These are phyloP conservation scores for Cutaneotrichosporon spelunceum DNA, from an alignment of 1,284 basidiomycete species.

Conservation along the genomic window DNA sequence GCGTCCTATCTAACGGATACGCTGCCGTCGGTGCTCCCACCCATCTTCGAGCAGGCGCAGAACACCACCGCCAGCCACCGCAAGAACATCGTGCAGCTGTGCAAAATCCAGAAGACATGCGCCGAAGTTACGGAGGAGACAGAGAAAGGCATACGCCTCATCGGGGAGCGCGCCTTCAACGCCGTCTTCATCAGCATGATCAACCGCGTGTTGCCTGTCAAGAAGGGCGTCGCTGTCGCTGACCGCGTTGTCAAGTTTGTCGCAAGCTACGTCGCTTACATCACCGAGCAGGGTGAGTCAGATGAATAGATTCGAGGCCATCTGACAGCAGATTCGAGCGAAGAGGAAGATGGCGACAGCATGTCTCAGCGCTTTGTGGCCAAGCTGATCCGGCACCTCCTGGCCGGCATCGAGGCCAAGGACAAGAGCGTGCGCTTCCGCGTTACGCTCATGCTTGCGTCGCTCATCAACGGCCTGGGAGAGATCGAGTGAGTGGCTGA, in stretches of 20 bases:
- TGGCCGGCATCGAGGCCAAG: conserved; percentile 81
- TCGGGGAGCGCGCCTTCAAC: conserved; percentile 79
- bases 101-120: conserved; percentile 74
- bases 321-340: conserved; percentile 42
- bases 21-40: conserved; percentile 53
- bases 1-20: conserved; percentile 40
- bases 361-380: conserved; percentile 69
- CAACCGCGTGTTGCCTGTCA: conserved; percentile 68
- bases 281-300: conserved; percentile 69
- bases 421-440: conserved; percentile 84
- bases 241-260: conserved; percentile 84
- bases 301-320: conserved; percentile 17
- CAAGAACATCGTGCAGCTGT: conserved; percentile 84
- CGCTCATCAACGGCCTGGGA: conserved; percentile 73
- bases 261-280: conserved; percentile 73
- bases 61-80: conserved; percentile 76
- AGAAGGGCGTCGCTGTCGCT: conserved; percentile 76
- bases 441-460: conserved; percentile 71
- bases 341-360: conserved; percentile 68
- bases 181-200: conserved; percentile 69
- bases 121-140: conserved; percentile 59
- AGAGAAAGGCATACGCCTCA: conserved; percentile 58
- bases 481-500: conserved; percentile 69
- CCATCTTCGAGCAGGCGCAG: conserved; percentile 80
- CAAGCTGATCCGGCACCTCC: conserved; percentile 70